A percentile compares a stretch with the other conserved stretches of the same genome.
Evolutionary conservation across 345 rosid genomes (phyloP).

Genomic region (Mercurialis annua): DNA sequence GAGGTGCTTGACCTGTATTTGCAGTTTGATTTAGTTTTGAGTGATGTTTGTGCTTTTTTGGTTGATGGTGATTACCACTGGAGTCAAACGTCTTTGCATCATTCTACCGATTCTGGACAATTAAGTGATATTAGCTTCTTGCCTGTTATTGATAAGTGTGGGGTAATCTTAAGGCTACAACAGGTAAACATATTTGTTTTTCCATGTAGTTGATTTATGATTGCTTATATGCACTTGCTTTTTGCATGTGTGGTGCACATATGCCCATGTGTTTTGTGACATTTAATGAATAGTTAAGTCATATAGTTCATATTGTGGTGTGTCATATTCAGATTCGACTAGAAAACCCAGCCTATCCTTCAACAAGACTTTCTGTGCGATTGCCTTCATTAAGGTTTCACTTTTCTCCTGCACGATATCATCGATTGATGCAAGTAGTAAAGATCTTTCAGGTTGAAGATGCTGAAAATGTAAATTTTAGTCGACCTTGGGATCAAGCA

Average conservation of each 20-base stretch:
- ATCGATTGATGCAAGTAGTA: slow-evolving; percentile 84
- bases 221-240: not conserved
- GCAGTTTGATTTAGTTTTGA: slow-evolving; percentile 87
- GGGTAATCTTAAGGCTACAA: slow-evolving; percentile 75
- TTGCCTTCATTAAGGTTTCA: slow-evolving; percentile 89
- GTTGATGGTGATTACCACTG: slow-evolving; percentile 92
- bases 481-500: slow-evolving; percentile 80
- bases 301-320: slow-evolving; percentile 17
- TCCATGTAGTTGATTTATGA: not conserved
- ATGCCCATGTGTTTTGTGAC: slow-evolving; percentile 6
- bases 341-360: slow-evolving; percentile 78
- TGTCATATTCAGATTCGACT: slow-evolving; percentile 56
- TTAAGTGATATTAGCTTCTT: slow-evolving; percentile 45
- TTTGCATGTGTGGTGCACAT: not conserved
- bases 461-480: slow-evolving; percentile 42
- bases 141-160: slow-evolving; percentile 93
- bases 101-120: slow-evolving; percentile 28
- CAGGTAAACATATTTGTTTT: slow-evolving; percentile 52
- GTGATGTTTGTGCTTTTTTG: slow-evolving; percentile 89
- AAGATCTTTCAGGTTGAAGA: slow-evolving; percentile 72
- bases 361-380: slow-evolving; percentile 76
- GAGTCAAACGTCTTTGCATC: slow-evolving; percentile 43
- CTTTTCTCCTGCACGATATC: slow-evolving; percentile 98
- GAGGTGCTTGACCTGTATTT: slow-evolving; percentile 68
- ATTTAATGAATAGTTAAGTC: not conserved